Evolutionary conservation across 1,284 basidiomycete genomes (phyloP).

Genomic region (Leccinum proliferum): DNA sequence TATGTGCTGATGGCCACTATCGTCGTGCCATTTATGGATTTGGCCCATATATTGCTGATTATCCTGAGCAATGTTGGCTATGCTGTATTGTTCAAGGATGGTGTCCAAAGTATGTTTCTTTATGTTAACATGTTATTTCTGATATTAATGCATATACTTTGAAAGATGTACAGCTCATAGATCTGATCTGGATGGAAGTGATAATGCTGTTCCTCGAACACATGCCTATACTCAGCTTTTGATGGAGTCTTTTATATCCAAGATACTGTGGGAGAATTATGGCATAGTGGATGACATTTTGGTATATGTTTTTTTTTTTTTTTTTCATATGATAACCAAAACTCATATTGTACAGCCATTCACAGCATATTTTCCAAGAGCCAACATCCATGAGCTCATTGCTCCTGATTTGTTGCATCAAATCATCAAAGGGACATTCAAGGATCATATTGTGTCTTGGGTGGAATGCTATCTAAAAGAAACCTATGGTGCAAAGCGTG

Average conservation of each 20-base stretch:
- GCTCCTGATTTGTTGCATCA: not conserved
- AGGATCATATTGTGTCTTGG: not conserved
- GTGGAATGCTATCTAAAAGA: not conserved
- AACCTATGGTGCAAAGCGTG: not conserved
- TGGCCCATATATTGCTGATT: not conserved
- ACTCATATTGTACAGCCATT: not conserved
- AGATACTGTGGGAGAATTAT: not conserved
- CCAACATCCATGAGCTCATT: not conserved
- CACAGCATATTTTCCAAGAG: not conserved
- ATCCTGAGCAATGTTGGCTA: not conserved
- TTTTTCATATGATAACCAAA: not conserved
- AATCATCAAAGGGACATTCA: not conserved
- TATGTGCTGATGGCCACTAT: not conserved
- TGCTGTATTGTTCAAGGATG: not conserved
- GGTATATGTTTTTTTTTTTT: not conserved
- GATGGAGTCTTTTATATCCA: not conserved
- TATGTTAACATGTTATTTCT: not conserved
- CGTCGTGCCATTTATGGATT: not conserved
- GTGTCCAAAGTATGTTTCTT: not conserved
- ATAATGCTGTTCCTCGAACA: not conserved
- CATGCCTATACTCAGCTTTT: not conserved
- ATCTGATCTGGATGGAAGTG: not conserved
- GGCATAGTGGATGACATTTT: not conserved
- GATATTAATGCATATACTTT: not conserved
- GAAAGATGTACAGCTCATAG: not conserved